Base-by-base conservation (phyloP, 345 rosid species). In the Geranium brycei region DNA sequence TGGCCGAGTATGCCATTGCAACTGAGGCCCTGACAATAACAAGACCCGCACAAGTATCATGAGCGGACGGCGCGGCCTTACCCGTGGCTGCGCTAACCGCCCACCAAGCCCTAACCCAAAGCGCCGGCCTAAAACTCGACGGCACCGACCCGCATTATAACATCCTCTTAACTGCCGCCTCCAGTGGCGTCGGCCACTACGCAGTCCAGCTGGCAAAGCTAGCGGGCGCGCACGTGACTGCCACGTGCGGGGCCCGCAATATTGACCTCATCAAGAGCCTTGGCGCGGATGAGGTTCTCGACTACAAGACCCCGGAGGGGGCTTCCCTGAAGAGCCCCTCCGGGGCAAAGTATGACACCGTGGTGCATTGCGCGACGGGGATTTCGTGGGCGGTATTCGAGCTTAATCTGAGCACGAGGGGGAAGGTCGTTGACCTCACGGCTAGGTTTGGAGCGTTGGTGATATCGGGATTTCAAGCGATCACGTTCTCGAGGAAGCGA, bases 81-180 rank as follows among this genome's bases (percentile, higher is more conserved):
- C 73, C 73, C 0, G 31, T 73, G 17, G 77, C 73, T 0, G 77
- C 73, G 32, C n/a, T n/a, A n/a, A n/a, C n/a, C n/a, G n/a, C n/a
- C n/a, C 69, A 40, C 63, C 64, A 68, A 31, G 69, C 70, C 55
- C 66, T 73, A 18, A 62, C 77, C 23, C 62, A 66, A 19, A 10
- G 66, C 18, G 77, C 64, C 0, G 73, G 64, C 28, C 41, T 69
- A 59, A 73, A 69, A 61, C 73, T 73, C 2, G 72, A 69, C 14
- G 67, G 67, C 38, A 61, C 60, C 12, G 63, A 61, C 16, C 63
- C 66, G n/a, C 38, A 32, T 3, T 2, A 32, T n/a, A n/a, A n/a
- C n/a, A n/a, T n/a, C n/a, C n/a, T n/a, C n/a, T n/a, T n/a, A n/a
- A n/a, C n/a, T n/a, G n/a, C n/a, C n/a, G n/a, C n/a, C n/a, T n/a